Evolutionary conservation across 1,284 basidiomycete genomes (phyloP).

Genomic region (Pascua guehoae): DNA sequence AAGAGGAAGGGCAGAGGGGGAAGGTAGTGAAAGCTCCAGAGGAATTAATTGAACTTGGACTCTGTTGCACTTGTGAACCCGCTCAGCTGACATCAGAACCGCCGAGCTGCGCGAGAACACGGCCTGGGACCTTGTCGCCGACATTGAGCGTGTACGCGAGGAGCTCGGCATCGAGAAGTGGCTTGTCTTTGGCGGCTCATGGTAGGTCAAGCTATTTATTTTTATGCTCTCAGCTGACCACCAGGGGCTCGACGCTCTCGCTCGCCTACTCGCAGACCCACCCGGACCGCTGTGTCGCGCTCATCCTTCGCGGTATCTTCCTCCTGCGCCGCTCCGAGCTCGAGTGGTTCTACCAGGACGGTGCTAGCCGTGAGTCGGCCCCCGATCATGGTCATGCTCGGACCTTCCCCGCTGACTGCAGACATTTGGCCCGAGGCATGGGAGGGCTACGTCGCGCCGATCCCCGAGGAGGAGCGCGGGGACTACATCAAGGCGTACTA

Average conservation of each 20-base stretch:
- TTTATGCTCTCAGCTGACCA: not conserved
- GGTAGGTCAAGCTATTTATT: constrained; percentile 54
- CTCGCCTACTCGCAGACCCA: constrained; percentile 83
- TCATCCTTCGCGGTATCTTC: constrained; percentile 87
- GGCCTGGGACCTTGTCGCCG: constrained; percentile 89
- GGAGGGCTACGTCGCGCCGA: constrained; percentile 74
- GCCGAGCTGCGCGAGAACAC: constrained; percentile 82
- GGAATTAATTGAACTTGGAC: too few relatives aligned
- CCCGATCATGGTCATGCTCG: not conserved
- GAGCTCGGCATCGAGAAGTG: constrained; percentile 72
- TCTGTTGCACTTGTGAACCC: too few relatives aligned
- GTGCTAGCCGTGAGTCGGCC: constrained; percentile 28
- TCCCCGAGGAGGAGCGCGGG: constrained; percentile 70
- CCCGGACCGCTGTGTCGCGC: constrained; percentile 71
- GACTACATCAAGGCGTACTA: constrained; percentile 77
- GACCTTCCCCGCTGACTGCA: constrained; percentile 9
- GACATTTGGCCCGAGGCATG: constrained; percentile 80
- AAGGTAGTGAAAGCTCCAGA: too few relatives aligned
- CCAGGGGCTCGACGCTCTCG: constrained; percentile 79
- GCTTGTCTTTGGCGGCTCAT: constrained; percentile 89
- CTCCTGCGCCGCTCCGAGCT: constrained; percentile 81
- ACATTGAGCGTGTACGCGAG: constrained; percentile 76
- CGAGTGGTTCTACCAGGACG: constrained; percentile 82
- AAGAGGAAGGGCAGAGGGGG: too few relatives aligned
- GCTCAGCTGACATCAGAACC: constrained; percentile 50